Evolutionary conservation across 352 stramenopile species (phyloP).

Genomic region (Phytopythium ostracodes): DNA sequence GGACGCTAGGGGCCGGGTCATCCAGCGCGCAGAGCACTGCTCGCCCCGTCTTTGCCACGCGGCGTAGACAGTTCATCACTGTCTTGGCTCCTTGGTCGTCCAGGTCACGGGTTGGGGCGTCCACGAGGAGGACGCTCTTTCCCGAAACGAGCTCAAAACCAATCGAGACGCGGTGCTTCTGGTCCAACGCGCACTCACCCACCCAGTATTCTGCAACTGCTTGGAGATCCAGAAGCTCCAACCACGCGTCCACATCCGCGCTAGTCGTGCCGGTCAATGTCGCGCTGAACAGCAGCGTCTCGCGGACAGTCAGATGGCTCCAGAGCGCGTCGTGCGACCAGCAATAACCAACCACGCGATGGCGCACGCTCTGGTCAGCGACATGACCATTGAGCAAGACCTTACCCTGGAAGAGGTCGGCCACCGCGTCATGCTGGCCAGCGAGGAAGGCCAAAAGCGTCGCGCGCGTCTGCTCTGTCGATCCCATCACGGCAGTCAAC

Average conservation of each 20-base stretch:
- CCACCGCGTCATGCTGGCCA: conserved; percentile 7
- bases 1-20: conserved; percentile 9
- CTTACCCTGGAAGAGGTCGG: conserved; percentile 9
- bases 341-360: conserved; percentile 18
- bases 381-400: conserved; percentile 20
- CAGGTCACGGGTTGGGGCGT: conserved; percentile 19
- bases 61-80: conserved; percentile 17
- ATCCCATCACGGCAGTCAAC: conserved; percentile 20
- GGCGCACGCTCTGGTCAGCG: conserved; percentile 13
- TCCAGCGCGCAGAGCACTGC: conserved; percentile 21
- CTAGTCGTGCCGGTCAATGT: conserved; percentile 1
- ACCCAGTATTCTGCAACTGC: conserved; percentile 14
- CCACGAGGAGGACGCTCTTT: conserved; percentile 18
- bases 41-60: conserved; percentile 17
- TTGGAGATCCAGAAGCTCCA: conserved; percentile 19
- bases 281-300: conserved; percentile 20
- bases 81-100: conserved; percentile 10
- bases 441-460: conserved; percentile 14
- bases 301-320: conserved; percentile 17
- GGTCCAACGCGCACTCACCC: conserved; percentile 10
- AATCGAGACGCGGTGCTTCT: conserved; percentile 20
- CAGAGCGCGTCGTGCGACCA: conserved; percentile 19
- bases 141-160: conserved; percentile 20
- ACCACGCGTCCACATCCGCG: conserved; percentile 12
- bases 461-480: conserved; percentile 10